These are phyloP conservation scores for Teunomyces tritomae DNA, from an alignment of 805 yeast species.

Conservation along the genomic window DNA sequence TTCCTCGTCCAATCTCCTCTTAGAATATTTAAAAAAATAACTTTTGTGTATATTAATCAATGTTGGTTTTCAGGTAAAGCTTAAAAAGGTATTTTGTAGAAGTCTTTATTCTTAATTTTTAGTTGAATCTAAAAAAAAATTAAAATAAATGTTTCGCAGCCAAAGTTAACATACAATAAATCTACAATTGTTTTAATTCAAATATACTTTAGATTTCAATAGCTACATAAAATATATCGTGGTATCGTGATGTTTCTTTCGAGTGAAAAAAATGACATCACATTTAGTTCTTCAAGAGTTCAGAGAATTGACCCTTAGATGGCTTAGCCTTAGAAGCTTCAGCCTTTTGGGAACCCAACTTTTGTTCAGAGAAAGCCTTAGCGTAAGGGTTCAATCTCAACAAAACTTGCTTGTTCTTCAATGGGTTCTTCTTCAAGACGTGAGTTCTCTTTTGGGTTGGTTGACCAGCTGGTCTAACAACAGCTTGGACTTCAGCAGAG, in stretches of 20 bases:
- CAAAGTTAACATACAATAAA: background rate
- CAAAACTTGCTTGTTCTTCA: constrained; percentile 97
- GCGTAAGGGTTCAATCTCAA: constrained; percentile 99
- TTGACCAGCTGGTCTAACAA: constrained; percentile 94
- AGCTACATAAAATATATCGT: constrained; percentile 4
- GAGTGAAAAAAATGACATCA: background rate
- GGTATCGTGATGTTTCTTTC: background rate
- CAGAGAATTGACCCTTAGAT: constrained; percentile 68
- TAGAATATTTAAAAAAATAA: constrained; percentile 6
- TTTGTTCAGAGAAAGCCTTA: constrained; percentile 90
- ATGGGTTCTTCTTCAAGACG: constrained; percentile 84
- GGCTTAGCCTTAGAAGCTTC: constrained; percentile 60
- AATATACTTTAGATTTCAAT: constrained; percentile 7
- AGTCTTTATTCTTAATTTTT: background rate
- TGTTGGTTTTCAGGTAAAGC: background rate
- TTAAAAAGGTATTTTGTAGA: background rate
- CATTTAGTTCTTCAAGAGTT: constrained; percentile 55
- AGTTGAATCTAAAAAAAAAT: background rate
- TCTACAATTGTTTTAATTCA: constrained; percentile 1
- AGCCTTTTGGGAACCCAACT: constrained; percentile 81
- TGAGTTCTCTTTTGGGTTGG: constrained; percentile 95
- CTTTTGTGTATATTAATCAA: background rate
- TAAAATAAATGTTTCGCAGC: background rate
- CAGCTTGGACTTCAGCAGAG: constrained; percentile 99
- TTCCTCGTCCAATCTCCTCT: constrained; percentile 29